phyloP scores from a whole-genome alignment of 192 early-diverging fungal genomes.

The Backusella westeae region DNA sequence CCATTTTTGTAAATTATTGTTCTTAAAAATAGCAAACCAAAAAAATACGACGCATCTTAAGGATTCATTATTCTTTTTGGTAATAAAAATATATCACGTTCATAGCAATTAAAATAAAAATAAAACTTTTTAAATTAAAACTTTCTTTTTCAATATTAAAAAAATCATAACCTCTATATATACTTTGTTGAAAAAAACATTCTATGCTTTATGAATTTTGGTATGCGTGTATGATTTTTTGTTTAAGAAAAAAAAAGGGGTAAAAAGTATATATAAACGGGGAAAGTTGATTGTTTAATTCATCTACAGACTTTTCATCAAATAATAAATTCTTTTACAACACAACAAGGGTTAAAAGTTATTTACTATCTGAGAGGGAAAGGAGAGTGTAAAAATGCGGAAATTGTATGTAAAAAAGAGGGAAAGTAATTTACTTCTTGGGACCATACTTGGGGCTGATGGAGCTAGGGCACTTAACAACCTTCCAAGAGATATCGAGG shows the following conservation, averaged over 20 bases:
- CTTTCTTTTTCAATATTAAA: not conserved
- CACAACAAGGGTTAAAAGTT: not conserved
- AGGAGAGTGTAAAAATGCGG: not conserved
- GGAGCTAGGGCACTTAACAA: slow-evolving; percentile 5
- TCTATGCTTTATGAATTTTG: slow-evolving; percentile 8
- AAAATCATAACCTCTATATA: not conserved
- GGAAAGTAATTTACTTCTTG: not conserved
- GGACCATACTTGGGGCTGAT: slow-evolving; percentile 5
- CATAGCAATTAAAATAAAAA: not conserved
- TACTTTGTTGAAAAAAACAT: slow-evolving; percentile 3
- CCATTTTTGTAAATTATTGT: not conserved
- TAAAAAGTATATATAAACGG: slow-evolving; percentile 1
- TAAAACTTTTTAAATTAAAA: not conserved
- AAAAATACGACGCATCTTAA: not conserved
- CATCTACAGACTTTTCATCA: slow-evolving; percentile 11
- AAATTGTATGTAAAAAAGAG: not conserved
- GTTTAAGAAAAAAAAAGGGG: not conserved
- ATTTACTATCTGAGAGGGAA: not conserved
- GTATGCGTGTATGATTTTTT: slow-evolving; percentile 2
- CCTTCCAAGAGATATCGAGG: slow-evolving; percentile 19
- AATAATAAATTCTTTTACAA: not conserved
- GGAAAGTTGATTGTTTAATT: slow-evolving; percentile 11
- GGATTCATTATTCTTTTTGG: not conserved
- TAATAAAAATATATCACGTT: not conserved
- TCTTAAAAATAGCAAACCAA: not conserved